Percentiles rank a stretch among this genome's conserved stretches.
Evolutionary conservation across 768 basidiomycete genomes (phyloP).

Genomic region (Galerina marginata): DNA sequence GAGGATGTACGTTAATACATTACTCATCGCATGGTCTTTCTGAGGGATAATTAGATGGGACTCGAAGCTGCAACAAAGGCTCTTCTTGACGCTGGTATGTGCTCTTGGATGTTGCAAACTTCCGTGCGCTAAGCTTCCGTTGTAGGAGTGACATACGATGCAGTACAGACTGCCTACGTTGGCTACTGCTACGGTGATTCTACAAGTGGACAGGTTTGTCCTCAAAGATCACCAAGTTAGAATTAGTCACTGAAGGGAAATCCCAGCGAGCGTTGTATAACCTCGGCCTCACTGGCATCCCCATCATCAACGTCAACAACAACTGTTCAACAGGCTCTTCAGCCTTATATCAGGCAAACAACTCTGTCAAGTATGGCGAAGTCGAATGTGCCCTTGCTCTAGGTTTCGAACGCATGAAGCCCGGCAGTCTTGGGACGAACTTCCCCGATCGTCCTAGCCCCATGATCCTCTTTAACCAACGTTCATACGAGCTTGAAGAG

Average conservation of each 20-base stretch:
- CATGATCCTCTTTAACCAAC: slow-evolving; percentile 47
- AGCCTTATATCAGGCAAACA: slow-evolving; percentile 77
- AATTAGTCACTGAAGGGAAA: neutral
- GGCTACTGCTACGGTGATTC: slow-evolving; percentile 85
- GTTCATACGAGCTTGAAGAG: slow-evolving; percentile 54
- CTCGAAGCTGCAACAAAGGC: slow-evolving; percentile 89
- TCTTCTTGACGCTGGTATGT: slow-evolving; percentile 77
- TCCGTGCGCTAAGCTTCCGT: neutral
- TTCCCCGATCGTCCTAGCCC: slow-evolving; percentile 64
- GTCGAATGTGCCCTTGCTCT: slow-evolving; percentile 80
- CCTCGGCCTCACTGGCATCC: slow-evolving; percentile 83
- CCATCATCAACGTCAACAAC: slow-evolving; percentile 88
- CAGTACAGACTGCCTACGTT: slow-evolving; percentile 72
- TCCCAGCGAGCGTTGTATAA: slow-evolving; percentile 76
- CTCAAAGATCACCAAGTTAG: neutral
- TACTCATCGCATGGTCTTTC: neutral
- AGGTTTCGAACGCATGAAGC: slow-evolving; percentile 86
- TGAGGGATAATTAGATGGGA: slow-evolving; percentile 63
- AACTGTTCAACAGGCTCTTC: slow-evolving; percentile 85
- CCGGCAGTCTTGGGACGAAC: slow-evolving; percentile 71
- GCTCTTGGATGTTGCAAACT: slow-evolving; percentile 24
- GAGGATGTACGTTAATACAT: slow-evolving; percentile 61
- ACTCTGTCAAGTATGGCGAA: slow-evolving; percentile 69
- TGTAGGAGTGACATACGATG: slow-evolving; percentile 83
- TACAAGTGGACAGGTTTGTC: slow-evolving; percentile 70